Evolutionary conservation across 257 asterid genomes (phyloP).

Genomic region (Cinchona pubescens): DNA sequence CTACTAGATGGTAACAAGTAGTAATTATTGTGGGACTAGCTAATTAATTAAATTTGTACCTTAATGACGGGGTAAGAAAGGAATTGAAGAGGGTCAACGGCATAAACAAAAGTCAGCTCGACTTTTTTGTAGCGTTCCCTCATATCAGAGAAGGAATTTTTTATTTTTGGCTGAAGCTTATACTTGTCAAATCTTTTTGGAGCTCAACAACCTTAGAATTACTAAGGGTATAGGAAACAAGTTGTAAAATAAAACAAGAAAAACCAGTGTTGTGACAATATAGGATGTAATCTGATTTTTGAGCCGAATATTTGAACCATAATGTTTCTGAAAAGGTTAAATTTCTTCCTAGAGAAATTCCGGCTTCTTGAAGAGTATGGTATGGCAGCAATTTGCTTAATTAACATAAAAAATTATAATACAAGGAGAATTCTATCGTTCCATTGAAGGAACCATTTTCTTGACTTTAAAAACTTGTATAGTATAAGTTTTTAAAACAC

Average conservation of each 20-base stretch:
- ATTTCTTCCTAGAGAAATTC: conserved; percentile 51
- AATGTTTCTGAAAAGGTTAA: conserved; percentile 49
- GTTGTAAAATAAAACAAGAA: conserved; percentile 61
- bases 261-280: conserved; percentile 61
- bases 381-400: no score
- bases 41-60: conserved; percentile 29
- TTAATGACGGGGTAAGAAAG: conserved; percentile 55
- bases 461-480: no score
- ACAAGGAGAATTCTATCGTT: no score
- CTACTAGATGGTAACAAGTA: no score
- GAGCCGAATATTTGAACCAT: conserved; percentile 62
- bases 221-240: conserved; percentile 56
- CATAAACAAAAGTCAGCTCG: conserved; percentile 37
- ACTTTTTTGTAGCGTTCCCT: conserved; percentile 52
- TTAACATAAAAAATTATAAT: no score
- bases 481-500: no score
- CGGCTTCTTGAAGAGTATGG: conserved; percentile 48
- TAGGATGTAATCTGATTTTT: conserved; percentile 48
- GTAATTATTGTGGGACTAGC: no score
- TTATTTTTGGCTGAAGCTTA: conserved; percentile 66
- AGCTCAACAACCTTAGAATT: conserved; percentile 38
- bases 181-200: conserved; percentile 37
- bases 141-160: conserved; percentile 48
- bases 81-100: conserved; percentile 63
- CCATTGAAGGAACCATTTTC: no score